Evolutionary conservation across 148 eudicot genomes (phyloP).

Genomic region (Chenopodium quinoa): DNA sequence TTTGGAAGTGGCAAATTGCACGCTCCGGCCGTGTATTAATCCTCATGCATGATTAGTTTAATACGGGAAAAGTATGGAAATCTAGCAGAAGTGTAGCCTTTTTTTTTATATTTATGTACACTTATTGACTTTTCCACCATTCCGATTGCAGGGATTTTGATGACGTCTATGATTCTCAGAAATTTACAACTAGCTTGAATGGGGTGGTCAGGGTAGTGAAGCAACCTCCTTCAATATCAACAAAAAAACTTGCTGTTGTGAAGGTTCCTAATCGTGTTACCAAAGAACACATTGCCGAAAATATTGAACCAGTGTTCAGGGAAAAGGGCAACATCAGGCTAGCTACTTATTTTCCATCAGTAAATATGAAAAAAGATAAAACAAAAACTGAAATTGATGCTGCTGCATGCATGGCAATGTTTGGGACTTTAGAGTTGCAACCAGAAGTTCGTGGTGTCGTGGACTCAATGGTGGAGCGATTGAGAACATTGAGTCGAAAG

Average conservation of each 20-base stretch:
- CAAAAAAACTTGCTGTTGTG: slow-evolving; percentile 68
- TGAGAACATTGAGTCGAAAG: slow-evolving; percentile 73
- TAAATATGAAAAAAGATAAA: slow-evolving; percentile 62
- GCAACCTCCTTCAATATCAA: slow-evolving; percentile 55
- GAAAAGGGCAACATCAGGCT: slow-evolving; percentile 79
- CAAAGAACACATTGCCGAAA: slow-evolving; percentile 58
- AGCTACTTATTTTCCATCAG: slow-evolving; percentile 82
- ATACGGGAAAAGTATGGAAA: not conserved
- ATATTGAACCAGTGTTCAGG: slow-evolving; percentile 58
- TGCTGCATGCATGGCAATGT: slow-evolving; percentile 84
- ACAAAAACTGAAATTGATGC: slow-evolving; percentile 41
- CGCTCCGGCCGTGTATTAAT: not conserved
- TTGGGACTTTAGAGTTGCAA: slow-evolving; percentile 71
- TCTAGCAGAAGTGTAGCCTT: too few relatives aligned
- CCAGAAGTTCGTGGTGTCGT: slow-evolving; percentile 76
- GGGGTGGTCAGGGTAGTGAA: slow-evolving; percentile 82
- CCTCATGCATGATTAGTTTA: not conserved
- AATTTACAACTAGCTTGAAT: slow-evolving; percentile 67
- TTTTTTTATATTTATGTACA: not conserved
- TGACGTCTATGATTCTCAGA: slow-evolving; percentile 74
- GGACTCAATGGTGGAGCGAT: slow-evolving; percentile 75
- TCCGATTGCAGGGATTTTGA: slow-evolving; percentile 65
- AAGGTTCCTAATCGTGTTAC: slow-evolving; percentile 84
- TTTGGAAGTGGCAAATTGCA: not conserved
- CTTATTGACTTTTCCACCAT: not conserved